Evolutionary conservation across 371 early-diverging fungal genomes (phyloP).

Genomic region (Mucor indicus): DNA sequence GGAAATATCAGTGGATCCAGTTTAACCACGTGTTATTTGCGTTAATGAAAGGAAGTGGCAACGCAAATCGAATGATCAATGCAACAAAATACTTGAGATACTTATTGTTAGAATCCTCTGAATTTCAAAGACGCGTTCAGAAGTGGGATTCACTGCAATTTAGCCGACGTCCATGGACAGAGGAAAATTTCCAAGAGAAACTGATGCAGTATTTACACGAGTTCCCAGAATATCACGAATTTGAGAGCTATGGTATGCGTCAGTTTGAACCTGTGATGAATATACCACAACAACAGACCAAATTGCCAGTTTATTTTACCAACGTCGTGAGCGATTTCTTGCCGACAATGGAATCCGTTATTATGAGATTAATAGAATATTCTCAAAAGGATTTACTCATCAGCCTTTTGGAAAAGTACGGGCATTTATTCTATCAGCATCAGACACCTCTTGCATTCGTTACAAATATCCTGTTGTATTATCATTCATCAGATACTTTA

Average conservation of each 20-base stretch:
- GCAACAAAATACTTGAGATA: slow-evolving; percentile 55
- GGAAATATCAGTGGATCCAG: slow-evolving; percentile 67
- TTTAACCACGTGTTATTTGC: slow-evolving; percentile 76
- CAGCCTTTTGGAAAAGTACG: slow-evolving; percentile 64
- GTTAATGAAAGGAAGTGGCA: slow-evolving; percentile 62
- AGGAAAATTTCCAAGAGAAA: slow-evolving; percentile 66
- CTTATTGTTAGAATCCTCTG: slow-evolving; percentile 61
- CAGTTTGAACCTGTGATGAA: slow-evolving; percentile 29
- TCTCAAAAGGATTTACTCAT: slow-evolving; percentile 57
- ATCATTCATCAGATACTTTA: slow-evolving; percentile 61
- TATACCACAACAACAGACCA: slow-evolving; percentile 50
- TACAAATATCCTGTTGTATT: slow-evolving; percentile 64
- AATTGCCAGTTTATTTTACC: slow-evolving; percentile 70
- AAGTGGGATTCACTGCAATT: slow-evolving; percentile 68
- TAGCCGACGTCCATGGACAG: slow-evolving; percentile 71
- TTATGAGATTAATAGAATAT: slow-evolving; percentile 70
- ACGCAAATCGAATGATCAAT: slow-evolving; percentile 36
- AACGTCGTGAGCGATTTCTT: slow-evolving; percentile 68
- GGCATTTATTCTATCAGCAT: slow-evolving; percentile 67
- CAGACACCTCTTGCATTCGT: slow-evolving; percentile 69
- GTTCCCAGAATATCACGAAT: slow-evolving; percentile 75
- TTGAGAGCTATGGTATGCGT: slow-evolving; percentile 62
- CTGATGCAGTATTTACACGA: slow-evolving; percentile 58
- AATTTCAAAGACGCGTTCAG: slow-evolving; percentile 56
- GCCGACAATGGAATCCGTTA: slow-evolving; percentile 62